Evolutionary conservation across 1,139 yeast species (phyloP), one percentile per base, ranked within the genome.

Genomic region (Hanseniaspora sp.): DNA sequence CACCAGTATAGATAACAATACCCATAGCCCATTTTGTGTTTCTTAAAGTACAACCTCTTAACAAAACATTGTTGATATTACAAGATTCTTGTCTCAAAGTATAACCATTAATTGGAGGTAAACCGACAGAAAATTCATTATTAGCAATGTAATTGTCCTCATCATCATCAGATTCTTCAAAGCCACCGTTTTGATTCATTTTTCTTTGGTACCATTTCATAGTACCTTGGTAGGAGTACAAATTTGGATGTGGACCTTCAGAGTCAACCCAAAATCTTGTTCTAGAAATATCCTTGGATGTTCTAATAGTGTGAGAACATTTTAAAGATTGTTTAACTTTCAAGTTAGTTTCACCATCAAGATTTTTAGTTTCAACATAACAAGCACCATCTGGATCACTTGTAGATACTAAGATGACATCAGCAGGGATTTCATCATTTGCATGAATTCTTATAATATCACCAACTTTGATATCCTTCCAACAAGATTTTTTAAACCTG

Each of bases 21-120:
- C 97, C 96, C 69, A 90, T 80, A 11, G 79, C 92, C 96, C 96
- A 92, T 63, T 83, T 83, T 0, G 97, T 90, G 68, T 92, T 92
- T 71, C 96, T 77, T 58, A 92, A 73, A n/a, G 87, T 78, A 61
- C 94, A 86, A 30, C 98, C 98, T 74, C 98, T 81, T 53, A 92
- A 73, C 57, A 90, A 71, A 61, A 88, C 72, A 65, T 88, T 88
- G 62, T 86, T 86, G 63, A 86, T 82, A 39, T 81, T 79, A 30
- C 90, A 76, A 5, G 96, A 83, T 67, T 92, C 97, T 58, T 70
- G 71, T 55, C 69, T 65, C 46, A 69, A 60, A 41, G 41, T 12
- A 70, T 38, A 52, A 17, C 55, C 55, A 53, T 47, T 55, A 44
- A 43, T 53, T 67, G 59, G 63, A 56, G 58, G 34, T 53, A 37